Conservation (phyloP, 1,284 basidiomycete species). For the Naganishia sp. region DNA sequence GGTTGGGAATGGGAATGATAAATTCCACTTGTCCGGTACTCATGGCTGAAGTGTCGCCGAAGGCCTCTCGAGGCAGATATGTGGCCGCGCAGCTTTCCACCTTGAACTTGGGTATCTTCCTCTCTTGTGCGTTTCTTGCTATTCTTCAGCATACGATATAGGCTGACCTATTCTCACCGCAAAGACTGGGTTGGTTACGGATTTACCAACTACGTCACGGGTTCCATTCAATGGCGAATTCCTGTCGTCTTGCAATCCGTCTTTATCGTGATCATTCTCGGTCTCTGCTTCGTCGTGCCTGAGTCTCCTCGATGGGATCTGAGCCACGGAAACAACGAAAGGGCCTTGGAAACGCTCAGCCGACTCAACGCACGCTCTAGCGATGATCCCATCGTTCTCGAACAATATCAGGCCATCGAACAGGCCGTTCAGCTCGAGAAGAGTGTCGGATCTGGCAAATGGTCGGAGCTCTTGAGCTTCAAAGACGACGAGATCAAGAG, state of each 20-base stretch:
- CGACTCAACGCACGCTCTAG: slow-evolving; percentile 37
- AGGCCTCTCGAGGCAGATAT: slow-evolving; percentile 44
- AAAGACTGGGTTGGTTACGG: slow-evolving; percentile 44
- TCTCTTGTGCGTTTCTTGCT: slow-evolving; percentile 36
- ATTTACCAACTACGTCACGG: slow-evolving; percentile 37
- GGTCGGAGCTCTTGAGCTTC: slow-evolving; percentile 41
- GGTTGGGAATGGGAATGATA: slow-evolving; percentile 40
- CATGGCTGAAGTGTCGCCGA: slow-evolving; percentile 45
- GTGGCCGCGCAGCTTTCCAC: slow-evolving; percentile 46
- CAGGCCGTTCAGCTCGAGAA: slow-evolving; percentile 42
- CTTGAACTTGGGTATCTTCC: slow-evolving; percentile 47
- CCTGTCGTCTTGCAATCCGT: slow-evolving; percentile 40
- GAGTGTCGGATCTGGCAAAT: slow-evolving; percentile 38
- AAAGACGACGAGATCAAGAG: slow-evolving; percentile 42
- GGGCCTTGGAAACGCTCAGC: slow-evolving; percentile 40
- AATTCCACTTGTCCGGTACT: slow-evolving; percentile 48
- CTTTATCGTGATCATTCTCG: slow-evolving; percentile 40
- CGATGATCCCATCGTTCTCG: slow-evolving; percentile 36
- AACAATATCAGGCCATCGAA: slow-evolving; percentile 42
- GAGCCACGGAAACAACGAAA: slow-evolving; percentile 39
- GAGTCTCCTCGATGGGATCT: slow-evolving; percentile 48
- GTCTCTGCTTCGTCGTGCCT: slow-evolving; percentile 39
- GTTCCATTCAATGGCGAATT: slow-evolving; percentile 38
- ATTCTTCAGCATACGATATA: slow-evolving; percentile 15
- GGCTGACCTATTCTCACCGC: too few relatives aligned